A percentile compares a stretch with the other conserved stretches of the same genome.
phyloP scores from a whole-genome alignment of 1,284 basidiomycete species.

The Apiotrichum mycotoxinovorans region DNA sequence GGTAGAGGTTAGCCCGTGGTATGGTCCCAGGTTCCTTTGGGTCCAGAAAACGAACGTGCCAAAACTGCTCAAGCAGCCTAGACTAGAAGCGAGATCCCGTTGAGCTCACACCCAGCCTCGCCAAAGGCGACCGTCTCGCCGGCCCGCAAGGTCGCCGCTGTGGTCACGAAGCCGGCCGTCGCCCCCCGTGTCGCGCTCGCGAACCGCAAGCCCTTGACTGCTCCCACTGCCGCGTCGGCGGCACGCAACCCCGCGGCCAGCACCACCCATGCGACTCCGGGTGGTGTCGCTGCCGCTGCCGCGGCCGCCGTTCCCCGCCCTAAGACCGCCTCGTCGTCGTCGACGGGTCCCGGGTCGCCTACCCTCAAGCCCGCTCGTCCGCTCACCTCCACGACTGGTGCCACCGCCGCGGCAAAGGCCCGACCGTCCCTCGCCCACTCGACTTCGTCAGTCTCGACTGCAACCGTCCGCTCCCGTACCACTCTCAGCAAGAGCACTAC shows the following conservation, averaged over 20 bases:
- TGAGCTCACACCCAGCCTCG: slow-evolving; percentile 2
- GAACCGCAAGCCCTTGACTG: slow-evolving; percentile 20
- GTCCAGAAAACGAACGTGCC: neutral
- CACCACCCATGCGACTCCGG: neutral
- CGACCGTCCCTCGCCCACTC: slow-evolving; percentile 6
- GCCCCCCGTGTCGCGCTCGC: slow-evolving; percentile 17
- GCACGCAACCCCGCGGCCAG: slow-evolving; percentile 10
- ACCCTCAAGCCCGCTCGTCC: slow-evolving; percentile 1
- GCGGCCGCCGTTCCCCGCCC: slow-evolving; percentile 6
- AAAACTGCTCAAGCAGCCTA: too few relatives aligned
- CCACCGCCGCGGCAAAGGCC: slow-evolving; percentile 5
- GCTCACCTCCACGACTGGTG: slow-evolving; percentile 8
- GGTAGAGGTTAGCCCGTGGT: neutral
- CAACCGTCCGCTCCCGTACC: neutral
- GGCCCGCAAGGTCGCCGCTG: slow-evolving; percentile 9
- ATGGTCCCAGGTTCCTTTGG: too few relatives aligned
- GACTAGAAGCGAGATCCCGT: too few relatives aligned
- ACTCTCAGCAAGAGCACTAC: neutral
- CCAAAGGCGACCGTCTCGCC: slow-evolving; percentile 15
- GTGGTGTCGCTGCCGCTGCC: neutral
- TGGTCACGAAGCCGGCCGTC: slow-evolving; percentile 2
- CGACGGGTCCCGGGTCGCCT: slow-evolving; percentile 17
- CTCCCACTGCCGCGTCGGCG: slow-evolving; percentile 19
- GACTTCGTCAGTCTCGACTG: slow-evolving; percentile 4
- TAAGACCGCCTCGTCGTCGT: slow-evolving; percentile 17